These are phyloP conservation scores for Phytopythium boreale DNA, from an alignment of 352 stramenopile genomes.

Conservation along the genomic window DNA sequence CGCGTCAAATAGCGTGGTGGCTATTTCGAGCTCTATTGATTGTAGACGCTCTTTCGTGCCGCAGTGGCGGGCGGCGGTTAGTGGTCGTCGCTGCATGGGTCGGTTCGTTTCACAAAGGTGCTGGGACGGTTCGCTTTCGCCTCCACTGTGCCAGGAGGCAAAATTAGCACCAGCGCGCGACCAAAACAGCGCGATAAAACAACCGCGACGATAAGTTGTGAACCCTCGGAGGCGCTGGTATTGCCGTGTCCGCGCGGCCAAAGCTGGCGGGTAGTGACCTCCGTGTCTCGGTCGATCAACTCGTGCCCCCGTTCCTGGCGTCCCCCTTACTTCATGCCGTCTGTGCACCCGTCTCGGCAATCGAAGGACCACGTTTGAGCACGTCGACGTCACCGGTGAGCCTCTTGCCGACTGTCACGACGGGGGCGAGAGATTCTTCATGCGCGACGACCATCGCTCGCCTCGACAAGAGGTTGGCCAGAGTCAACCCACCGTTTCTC, in stretches of 20 bases:
- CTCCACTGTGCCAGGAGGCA: not conserved
- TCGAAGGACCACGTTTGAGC: not conserved
- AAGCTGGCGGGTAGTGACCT: not conserved
- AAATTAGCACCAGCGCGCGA: not conserved
- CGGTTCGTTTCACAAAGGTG: conserved; percentile 1
- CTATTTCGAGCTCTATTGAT: too few relatives aligned
- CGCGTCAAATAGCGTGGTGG: too few relatives aligned
- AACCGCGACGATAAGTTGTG: not conserved
- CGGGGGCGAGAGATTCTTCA: not conserved
- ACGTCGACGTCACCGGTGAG: not conserved
- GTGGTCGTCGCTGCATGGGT: not conserved
- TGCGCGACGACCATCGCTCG: not conserved
- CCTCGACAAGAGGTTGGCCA: not conserved
- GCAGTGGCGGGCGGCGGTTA: too few relatives aligned
- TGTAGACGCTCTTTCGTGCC: too few relatives aligned
- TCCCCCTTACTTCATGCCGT: not conserved
- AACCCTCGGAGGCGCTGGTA: not conserved
- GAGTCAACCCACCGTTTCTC: not conserved
- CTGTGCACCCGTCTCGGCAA: not conserved
- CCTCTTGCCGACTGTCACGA: not conserved
- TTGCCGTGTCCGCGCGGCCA: not conserved
- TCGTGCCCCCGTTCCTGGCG: not conserved
- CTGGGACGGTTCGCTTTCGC: not conserved
- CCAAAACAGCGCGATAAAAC: not conserved
- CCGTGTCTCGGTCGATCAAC: too few relatives aligned